Percentiles rank a stretch among this genome's conserved stretches.
Evolutionary conservation across 1,284 basidiomycete species (phyloP).

Genomic region (Peniophora sp.): DNA sequence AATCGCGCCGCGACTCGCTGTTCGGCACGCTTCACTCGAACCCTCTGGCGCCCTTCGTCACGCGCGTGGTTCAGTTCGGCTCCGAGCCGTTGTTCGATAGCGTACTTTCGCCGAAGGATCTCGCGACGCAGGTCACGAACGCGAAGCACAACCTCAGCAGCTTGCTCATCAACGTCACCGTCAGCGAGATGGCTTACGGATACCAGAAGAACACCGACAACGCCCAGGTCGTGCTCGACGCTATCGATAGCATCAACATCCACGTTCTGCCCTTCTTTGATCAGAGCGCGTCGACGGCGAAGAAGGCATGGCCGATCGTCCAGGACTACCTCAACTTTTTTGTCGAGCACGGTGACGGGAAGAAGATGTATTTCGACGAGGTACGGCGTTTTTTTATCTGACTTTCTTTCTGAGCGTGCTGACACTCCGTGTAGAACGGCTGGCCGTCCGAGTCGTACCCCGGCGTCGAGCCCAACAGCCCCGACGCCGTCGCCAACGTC

Average conservation of each 20-base stretch:
- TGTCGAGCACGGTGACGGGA: constrained; percentile 45
- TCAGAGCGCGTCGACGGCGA: constrained; percentile 42
- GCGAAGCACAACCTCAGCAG: constrained; percentile 43
- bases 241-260: constrained; percentile 58
- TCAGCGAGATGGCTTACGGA: constrained; percentile 41
- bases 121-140: constrained; percentile 48
- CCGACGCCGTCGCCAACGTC: constrained; percentile 44
- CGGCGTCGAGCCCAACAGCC: constrained; percentile 50
- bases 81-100: constrained; percentile 66
- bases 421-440: constrained; percentile 43
- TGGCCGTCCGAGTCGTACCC: constrained; percentile 57
- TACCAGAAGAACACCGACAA: constrained; percentile 39
- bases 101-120: constrained; percentile 40
- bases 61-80: constrained; percentile 64
- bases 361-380: constrained; percentile 68
- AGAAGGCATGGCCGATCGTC: constrained; percentile 57
- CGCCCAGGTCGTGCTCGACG: constrained; percentile 49
- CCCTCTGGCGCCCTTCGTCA: constrained; percentile 59
- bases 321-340: constrained; percentile 54
- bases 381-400: constrained; percentile 20
- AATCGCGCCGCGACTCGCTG: constrained; percentile 43
- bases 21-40: constrained; percentile 51
- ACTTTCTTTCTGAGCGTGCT: neutral
- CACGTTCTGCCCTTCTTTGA: constrained; percentile 75
- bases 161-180: constrained; percentile 58